A percentile compares a stretch with the other conserved stretches of the same genome.
Evolutionary conservation across 2,329 filamentous ascomycete species (phyloP).

Genomic region (Anisogramma anomala): DNA sequence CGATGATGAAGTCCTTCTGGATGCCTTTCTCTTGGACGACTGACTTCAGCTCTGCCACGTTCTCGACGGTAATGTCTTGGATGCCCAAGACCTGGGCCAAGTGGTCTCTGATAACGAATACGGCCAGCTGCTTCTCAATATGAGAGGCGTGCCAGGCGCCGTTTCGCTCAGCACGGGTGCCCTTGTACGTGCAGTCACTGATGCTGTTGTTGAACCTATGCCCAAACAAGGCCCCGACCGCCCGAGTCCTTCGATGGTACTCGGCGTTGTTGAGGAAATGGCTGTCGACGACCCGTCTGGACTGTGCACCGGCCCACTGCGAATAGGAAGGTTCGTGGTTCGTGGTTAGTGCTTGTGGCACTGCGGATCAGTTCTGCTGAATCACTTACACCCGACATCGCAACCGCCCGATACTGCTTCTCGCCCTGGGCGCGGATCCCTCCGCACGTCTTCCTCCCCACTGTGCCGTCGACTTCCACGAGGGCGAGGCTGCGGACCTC

Average conservation of each 20-base stretch:
- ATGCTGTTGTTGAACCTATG: background rate
- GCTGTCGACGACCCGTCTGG: background rate
- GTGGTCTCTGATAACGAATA: background rate
- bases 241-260: background rate
- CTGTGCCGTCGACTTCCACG: background rate
- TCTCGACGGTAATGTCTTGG: rapidly evolving
- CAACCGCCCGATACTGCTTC: background rate
- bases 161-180: background rate
- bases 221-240: background rate
- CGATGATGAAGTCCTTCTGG: background rate
- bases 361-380: no score
- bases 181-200: background rate
- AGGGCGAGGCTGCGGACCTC: background rate
- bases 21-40: background rate
- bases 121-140: slow-evolving; percentile 1
- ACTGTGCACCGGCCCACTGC: background rate
- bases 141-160: background rate
- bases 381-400: slow-evolving; percentile 1
- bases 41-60: background rate
- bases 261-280: background rate
- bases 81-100: background rate
- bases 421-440: background rate
- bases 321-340: no score
- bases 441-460: background rate
- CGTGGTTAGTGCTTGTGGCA: no score